Evolutionary conservation across 1,284 basidiomycete species (phyloP).

Genomic region (Stereum hirsutum): DNA sequence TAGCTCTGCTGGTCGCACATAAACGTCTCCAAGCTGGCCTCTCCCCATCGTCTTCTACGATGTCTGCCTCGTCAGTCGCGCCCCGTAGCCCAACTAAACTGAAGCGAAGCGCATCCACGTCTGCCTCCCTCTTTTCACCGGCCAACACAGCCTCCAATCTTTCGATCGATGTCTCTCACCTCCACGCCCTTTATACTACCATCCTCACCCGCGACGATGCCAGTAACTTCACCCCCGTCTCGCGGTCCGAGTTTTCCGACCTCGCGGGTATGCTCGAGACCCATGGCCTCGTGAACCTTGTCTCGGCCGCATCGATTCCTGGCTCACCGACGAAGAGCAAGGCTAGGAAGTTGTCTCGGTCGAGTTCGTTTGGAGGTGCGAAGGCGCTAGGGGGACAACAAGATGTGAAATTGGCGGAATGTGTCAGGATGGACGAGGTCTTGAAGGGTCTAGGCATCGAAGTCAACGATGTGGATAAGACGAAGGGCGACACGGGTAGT

Average conservation of each 20-base stretch:
- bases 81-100: constrained; percentile 27
- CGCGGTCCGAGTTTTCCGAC: constrained; percentile 68
- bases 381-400: constrained; percentile 30
- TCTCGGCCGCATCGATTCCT: constrained; percentile 20
- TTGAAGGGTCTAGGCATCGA: constrained; percentile 52
- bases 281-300: constrained; percentile 49
- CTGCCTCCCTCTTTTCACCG: constrained; percentile 12
- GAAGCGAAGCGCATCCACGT: constrained; percentile 35
- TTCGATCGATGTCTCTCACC: constrained; percentile 43
- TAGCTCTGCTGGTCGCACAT: constrained; percentile 53
- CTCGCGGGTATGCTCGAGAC: constrained; percentile 65
- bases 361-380: constrained; percentile 44
- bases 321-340: constrained; percentile 25
- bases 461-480: constrained; percentile 16
- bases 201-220: constrained; percentile 47
- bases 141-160: constrained; percentile 16
- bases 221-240: constrained; percentile 51
- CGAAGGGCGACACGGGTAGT: constrained; percentile 15
- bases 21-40: constrained; percentile 52
- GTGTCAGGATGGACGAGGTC: constrained; percentile 55
- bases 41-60: constrained; percentile 27
- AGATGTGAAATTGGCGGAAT: constrained; percentile 45
- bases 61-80: constrained; percentile 25
- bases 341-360: constrained; percentile 42
- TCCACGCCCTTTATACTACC: constrained; percentile 54